Base-by-base conservation (phyloP, 495 filamentous ascomycete species). In the Extremus antarcticus region DNA sequence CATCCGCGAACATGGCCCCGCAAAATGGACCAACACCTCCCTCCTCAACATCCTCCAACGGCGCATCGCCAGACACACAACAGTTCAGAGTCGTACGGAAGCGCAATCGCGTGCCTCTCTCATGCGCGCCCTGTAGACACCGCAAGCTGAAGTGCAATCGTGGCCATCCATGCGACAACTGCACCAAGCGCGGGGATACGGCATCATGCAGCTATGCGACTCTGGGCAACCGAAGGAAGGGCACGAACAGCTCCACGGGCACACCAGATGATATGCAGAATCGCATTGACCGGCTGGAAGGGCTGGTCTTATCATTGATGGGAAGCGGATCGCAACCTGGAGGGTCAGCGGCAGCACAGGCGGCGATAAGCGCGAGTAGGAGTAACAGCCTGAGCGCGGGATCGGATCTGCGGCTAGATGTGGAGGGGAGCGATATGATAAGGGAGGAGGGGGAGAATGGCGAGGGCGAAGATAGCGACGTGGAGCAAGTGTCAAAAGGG, bases 111-210 rank as follows among this genome's bases (percentile, higher is more conserved):
- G 87, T 99, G 16, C 92, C 92, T 25, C 76, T 99, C 40, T 95
- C 90, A 43, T 99, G 92, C 68, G 92, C 81, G 53, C 90, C 92
- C 21, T 99, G 92, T 68, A 78, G 92, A 63, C 85, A 90, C 65
- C 81, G 92, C 76, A 98, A 98, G 92, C 71, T 90, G 69, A 99
- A 96, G 79, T 99, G 92, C 73, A 94, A 99, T 67, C 86, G 92
- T 61, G 78, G 79, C 47, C 77, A 88, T 59, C 92, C 92, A 41
- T 99, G 92, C 68, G 90, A 95, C 71, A 97, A 97, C 64, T 99
- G 92, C 70, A 76, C 87, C 58, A 95, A 94, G 70, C 82, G 92
- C 49, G 83, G 83, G 25, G 90, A 95, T 69, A 80, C 87, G 10
- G 68, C 77, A 50, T 87, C 87, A 38, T 99, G 92, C 71, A 86